Base-by-base conservation (phyloP, 345 rosid species). In the Jatropha curcas region DNA sequence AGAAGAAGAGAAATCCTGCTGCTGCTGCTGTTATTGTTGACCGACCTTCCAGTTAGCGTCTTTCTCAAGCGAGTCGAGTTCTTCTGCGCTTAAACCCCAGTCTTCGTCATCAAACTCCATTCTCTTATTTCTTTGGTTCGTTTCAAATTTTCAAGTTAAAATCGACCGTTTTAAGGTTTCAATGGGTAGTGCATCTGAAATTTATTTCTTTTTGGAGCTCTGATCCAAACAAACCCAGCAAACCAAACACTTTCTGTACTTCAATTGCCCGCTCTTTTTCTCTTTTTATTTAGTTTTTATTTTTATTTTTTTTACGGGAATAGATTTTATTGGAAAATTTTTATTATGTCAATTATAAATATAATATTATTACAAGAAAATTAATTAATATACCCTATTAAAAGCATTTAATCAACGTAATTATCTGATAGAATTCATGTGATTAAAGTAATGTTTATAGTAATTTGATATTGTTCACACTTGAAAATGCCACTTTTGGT, bases 71-170 rank as follows among this genome's bases (percentile, higher is more conserved):
- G 76, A 86, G 67, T 91, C 98, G 57, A 89, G 74, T 66, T 93
- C 97, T 80, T 93, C 97, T 2, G 85, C 79, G 22, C 86, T 91
- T 66, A 88, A 84, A 61, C 88, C 97, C 93, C 92, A 93, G 50
- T 93, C 97, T 52, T 80, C 86, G 19, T 74, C 81, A 41, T 88
- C 93, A 86, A 85, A 74, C 78, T 78, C 80, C 76, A 81, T 75
- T 64, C 39, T 48, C 17, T 48, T 48, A 3, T 19, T 45, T 0
- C 17, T 14, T 3, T 35, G 16, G 4, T 45, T 11, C 16, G 19
- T 45, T 45, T 45, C 14, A 45, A 45, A 0, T 0, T 48, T 48
- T 17, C 53, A 48, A 48, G 19, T 19, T 48, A 5, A 5, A 48
- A 17, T 17, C 20, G 53, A 48, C 5, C 53, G 4, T 48, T 48